These are phyloP conservation scores for Pseudogymnoascus sp. DNA, from an alignment of 2,329 filamentous ascomycete genomes.

Conservation along the genomic window DNA sequence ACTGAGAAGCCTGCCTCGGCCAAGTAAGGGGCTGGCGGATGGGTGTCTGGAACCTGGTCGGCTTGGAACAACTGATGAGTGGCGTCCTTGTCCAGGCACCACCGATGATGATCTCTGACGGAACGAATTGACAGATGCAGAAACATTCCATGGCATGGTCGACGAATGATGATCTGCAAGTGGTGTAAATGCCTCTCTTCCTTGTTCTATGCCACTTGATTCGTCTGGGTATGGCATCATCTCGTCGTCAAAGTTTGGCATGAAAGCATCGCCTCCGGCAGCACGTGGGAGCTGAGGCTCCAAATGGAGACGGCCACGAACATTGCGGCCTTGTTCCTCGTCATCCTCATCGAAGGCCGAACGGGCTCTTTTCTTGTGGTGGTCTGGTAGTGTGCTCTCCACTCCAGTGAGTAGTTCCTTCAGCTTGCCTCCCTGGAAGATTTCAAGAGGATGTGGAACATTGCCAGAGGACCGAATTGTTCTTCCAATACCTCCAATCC, in stretches of 20 bases:
- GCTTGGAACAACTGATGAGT: conserved; percentile 21
- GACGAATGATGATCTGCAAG: conserved; percentile 60
- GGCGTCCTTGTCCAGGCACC: conserved; percentile 30
- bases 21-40: conserved; percentile 53
- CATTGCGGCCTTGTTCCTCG: conserved; percentile 25
- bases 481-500: conserved; percentile 45
- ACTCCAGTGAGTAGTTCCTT: conserved; percentile 29
- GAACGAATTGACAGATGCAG: conserved; percentile 45
- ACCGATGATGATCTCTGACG: conserved; percentile 28
- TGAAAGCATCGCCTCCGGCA: conserved; percentile 24
- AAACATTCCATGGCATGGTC: conserved; percentile 62
- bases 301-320: too few relatives aligned
- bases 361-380: neutral
- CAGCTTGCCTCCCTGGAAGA: conserved; percentile 50
- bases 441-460: conserved; percentile 40
- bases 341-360: conserved; percentile 16
- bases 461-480: conserved; percentile 32
- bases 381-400: neutral
- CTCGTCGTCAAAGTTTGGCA: conserved; percentile 33
- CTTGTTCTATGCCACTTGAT: conserved; percentile 51
- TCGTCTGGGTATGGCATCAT: conserved; percentile 11
- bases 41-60: conserved; percentile 43
- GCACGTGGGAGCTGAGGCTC: conserved; percentile 31
- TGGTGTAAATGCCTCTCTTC: conserved; percentile 56
- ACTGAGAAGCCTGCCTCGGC: conserved; percentile 32